These are phyloP conservation scores for Neurospora discreta DNA, from an alignment of 495 filamentous ascomycete genomes.

Conservation along the genomic window DNA sequence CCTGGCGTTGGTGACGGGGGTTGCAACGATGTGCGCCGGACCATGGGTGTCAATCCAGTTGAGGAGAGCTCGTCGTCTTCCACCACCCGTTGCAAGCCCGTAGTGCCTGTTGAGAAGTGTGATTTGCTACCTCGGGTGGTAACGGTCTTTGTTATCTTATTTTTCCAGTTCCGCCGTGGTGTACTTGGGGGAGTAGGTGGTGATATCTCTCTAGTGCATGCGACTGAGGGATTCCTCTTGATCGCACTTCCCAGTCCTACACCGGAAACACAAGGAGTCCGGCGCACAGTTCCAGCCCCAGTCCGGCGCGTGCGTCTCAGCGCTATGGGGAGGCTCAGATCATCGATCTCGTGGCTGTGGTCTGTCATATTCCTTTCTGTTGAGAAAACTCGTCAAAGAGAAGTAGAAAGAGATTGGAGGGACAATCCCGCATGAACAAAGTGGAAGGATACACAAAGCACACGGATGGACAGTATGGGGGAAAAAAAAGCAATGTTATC, in stretches of 20 bases:
- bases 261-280: background rate
- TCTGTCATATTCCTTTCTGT: background rate
- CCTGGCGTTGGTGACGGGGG: slow-evolving; percentile 28
- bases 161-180: background rate
- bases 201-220: background rate
- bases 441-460: background rate
- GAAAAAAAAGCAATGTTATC: background rate
- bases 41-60: slow-evolving; percentile 59
- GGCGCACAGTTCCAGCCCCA: background rate
- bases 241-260: background rate
- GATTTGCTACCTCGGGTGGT: background rate
- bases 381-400: background rate
- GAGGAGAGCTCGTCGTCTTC: slow-evolving; percentile 19
- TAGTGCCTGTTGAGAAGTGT: too few relatives aligned
- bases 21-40: slow-evolving; percentile 45
- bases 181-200: background rate
- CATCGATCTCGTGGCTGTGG: background rate
- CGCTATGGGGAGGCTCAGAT: background rate
- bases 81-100: too few relatives aligned
- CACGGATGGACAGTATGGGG: background rate
- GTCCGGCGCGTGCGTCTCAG: background rate
- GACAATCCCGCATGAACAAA: background rate
- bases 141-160: background rate
- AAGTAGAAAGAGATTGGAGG: background rate
- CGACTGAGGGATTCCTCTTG: background rate